Base-by-base conservation (phyloP, 805 yeast species). In the Metschnikowia cerradonensis region DNA sequence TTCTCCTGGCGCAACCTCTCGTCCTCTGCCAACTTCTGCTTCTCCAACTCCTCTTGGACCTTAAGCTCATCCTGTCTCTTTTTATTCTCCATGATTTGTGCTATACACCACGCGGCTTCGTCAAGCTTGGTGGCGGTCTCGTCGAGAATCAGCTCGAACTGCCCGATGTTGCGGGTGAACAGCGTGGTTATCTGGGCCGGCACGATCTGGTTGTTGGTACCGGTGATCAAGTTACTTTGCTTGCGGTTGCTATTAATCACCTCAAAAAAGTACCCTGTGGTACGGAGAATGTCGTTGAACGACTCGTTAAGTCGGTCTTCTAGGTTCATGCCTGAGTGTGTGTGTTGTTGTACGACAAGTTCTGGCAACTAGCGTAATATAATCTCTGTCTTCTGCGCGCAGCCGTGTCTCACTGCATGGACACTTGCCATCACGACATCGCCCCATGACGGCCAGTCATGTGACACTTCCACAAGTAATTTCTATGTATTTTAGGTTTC, bases 221-320 rank as follows among this genome's bases (percentile, higher is more conserved):
- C 78, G 1, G 76, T 68, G 23, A 72, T 64, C 33, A 72, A 57
- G 53, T 73, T 73, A 51, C 75, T 68, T 53, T 71, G 76, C 43
- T 65, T 65, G 51, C 66, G 72, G 49, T 71, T 72, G 55, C 67
- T 71, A 57, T 67, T 70, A 51, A 73, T 65, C 47, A 69, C 66
- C 57, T 73, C 78, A 52, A 70, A 72, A 26, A 73, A 67, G 55
- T 71, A 72, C n/a, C 77, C 78, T 0, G 76, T 64, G 4, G 75
- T 64, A 48, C 70, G 67, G 44, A 73, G 68, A 4, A 73, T 64
- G 42, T 73, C 77, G 55, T 70, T 66, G 42, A 73, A 63, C n/a
- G 76, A 67, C 47, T 60, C 62, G 47, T 69, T 73, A 49, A 73
- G 68, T 55, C 68, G 69, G 36, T 68, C 59, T 51, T 73, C 76